Evolutionary conservation across 306 rosid genomes (phyloP), one percentile per base, ranked within the genome.

Genomic region (Parietaria judaica): DNA sequence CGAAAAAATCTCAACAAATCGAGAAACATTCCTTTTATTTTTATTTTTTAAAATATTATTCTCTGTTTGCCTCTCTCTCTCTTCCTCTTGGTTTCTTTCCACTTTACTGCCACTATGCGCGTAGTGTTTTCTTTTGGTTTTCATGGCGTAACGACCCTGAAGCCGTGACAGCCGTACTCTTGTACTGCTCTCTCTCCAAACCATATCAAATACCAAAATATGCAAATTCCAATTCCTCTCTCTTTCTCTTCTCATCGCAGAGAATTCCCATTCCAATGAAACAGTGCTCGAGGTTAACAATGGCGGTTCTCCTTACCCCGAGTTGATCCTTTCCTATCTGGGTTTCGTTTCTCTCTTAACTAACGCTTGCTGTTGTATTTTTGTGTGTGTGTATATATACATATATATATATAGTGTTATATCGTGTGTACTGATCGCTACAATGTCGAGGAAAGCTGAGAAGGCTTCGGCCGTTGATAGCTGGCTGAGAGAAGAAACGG

Each of bases 91-190:
- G 7, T 37, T 63, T 66, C 12, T 23, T 23, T 70, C 59, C 23
- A 16, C 34, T 69, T 73, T n/a, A 49, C 53, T 49, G 53, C 15
- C 53, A 49, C 53, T 49, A 10, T 49, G 13, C 5, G 53, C 53
- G 53, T 49, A 49, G 53, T n/a, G 53, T n/a, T 49, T n/a, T 14
- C 36, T 56, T 72, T 51, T 74, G 75, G 66, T 71, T 69, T 71
- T 61, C 68, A 76, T 64, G 78, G 80, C 54, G 72, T 72, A 72
- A 65, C 73, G 75, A 65, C 70, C 72, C 62, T 66, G 58, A 54
- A 57, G 63, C 58, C 47, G 70, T 67, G 60, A 62, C 73, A 62
- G 68, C 63, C 73, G 78, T 72, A 68, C 65, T 48, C 56, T 44
- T 34, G 43, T 50, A 66, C 31, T 23, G 31, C 31, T 23, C 31